phyloP scores from a whole-genome alignment of 768 basidiomycete genomes.

The Serendipita sp. region DNA sequence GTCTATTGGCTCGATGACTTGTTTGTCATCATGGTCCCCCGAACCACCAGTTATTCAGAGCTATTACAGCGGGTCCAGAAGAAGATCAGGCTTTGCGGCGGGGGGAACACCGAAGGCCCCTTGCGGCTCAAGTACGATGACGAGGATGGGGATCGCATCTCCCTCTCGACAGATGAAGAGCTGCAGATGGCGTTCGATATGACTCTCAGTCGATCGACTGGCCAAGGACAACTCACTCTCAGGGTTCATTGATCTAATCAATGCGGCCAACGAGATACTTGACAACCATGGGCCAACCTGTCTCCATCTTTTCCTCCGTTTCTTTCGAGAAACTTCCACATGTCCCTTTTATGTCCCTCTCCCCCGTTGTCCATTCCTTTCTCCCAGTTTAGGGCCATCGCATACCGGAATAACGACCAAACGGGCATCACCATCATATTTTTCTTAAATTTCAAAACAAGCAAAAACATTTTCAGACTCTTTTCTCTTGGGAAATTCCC shows the following conservation, averaged over 20 bases:
- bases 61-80: slow-evolving; percentile 80
- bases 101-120: slow-evolving; percentile 61
- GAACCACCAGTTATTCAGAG: slow-evolving; percentile 61
- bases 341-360: neutral
- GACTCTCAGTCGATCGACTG: slow-evolving; percentile 49
- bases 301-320: neutral
- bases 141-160: slow-evolving; percentile 85
- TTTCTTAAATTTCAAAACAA: too few species aligned
- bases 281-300: neutral
- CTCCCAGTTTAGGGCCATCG: neutral
- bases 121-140: slow-evolving; percentile 79
- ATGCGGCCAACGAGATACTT: neutral
- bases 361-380: neutral
- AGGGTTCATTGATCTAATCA: neutral
- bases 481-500: too few species aligned
- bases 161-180: slow-evolving; percentile 79
- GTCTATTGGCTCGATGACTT: slow-evolving; percentile 92
- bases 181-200: slow-evolving; percentile 83
- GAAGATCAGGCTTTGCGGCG: slow-evolving; percentile 87
- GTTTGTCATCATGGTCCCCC: slow-evolving; percentile 82
- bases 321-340: neutral
- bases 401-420: too few species aligned
- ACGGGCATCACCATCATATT: too few species aligned
- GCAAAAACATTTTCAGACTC: too few species aligned
- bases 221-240: slow-evolving; percentile 1